Percentiles rank a stretch among this genome's conserved stretches.
phyloP scores from a whole-genome alignment of 2,329 filamentous ascomycete species.

The Epichloe coenophiala region DNA sequence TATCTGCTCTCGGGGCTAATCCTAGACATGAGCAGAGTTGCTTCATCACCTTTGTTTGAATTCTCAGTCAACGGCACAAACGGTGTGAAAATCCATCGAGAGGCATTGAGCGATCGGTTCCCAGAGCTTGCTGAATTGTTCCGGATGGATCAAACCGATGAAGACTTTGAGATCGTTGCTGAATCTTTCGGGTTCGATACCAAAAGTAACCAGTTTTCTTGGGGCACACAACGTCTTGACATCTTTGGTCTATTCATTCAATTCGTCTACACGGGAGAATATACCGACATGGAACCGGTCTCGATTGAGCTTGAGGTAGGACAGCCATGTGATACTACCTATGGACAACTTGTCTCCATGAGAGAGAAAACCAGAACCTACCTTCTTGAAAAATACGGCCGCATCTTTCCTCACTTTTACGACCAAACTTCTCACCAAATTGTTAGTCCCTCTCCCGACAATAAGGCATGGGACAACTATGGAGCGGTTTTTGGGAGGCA shows the following conservation, averaged over 20 bases:
- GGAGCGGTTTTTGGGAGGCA: rapidly evolving
- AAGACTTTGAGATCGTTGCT: not conserved
- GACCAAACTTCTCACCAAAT: too few species aligned
- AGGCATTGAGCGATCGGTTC: not conserved
- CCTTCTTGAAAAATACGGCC: too few species aligned
- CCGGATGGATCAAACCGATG: not conserved
- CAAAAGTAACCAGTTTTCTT: not conserved
- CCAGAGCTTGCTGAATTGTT: not conserved
- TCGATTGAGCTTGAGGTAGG: too few species aligned
- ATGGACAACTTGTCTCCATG: too few species aligned
- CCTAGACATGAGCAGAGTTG: too few species aligned
- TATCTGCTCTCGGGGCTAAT: too few species aligned
- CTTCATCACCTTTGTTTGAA: not conserved
- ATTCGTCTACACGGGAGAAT: not conserved
- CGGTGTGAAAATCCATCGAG: not conserved
- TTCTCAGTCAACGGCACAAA: not conserved
- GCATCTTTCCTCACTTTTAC: too few species aligned
- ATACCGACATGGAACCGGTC: not conserved
- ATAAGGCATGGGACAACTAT: rapidly evolving
- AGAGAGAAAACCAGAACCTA: too few species aligned
- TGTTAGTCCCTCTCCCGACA: too few species aligned
- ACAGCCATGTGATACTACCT: too few species aligned
- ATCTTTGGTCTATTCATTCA: not conserved
- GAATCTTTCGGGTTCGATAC: not conserved
- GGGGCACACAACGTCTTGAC: not conserved